Evolutionary conservation across 139 green algal genomes (phyloP).

Genomic region (Closterium sp.): DNA sequence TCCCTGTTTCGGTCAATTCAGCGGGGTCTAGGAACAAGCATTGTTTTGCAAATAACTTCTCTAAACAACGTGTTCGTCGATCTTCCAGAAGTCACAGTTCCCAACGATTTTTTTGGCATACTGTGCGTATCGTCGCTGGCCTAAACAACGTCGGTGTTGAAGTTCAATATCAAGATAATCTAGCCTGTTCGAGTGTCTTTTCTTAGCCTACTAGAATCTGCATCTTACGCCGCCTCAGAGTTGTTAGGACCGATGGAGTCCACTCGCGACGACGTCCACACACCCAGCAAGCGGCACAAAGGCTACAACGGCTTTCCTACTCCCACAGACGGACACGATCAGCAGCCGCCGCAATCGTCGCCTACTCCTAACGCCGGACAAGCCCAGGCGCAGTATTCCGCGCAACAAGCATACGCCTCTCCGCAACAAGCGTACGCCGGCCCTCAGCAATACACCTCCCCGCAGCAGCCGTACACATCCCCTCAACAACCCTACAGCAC

Average conservation of each 20-base stretch:
- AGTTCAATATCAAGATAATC: not conserved
- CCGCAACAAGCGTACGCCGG: not conserved
- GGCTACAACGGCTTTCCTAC: not conserved
- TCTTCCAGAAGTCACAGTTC: not conserved
- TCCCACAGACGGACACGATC: not conserved
- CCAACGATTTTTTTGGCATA: too few species aligned
- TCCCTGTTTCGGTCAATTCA: not conserved
- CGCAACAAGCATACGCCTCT: not conserved
- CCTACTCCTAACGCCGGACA: not conserved
- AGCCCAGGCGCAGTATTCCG: not conserved
- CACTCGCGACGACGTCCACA: not conserved
- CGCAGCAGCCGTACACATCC: not conserved
- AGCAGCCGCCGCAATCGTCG: not conserved
- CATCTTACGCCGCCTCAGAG: not conserved
- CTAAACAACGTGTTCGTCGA: not conserved
- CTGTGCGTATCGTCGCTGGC: not conserved
- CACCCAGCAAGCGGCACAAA: not conserved
- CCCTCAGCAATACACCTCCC: not conserved
- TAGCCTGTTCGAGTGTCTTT: not conserved
- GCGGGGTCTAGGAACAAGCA: not conserved
- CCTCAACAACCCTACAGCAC: not conserved
- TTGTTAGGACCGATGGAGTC: not conserved
- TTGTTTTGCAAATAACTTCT: not conserved
- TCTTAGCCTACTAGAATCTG: not conserved
- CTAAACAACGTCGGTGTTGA: not conserved